phyloP scores from a whole-genome alignment of 352 stramenopile species.

The Phytophthora hibernalis region DNA sequence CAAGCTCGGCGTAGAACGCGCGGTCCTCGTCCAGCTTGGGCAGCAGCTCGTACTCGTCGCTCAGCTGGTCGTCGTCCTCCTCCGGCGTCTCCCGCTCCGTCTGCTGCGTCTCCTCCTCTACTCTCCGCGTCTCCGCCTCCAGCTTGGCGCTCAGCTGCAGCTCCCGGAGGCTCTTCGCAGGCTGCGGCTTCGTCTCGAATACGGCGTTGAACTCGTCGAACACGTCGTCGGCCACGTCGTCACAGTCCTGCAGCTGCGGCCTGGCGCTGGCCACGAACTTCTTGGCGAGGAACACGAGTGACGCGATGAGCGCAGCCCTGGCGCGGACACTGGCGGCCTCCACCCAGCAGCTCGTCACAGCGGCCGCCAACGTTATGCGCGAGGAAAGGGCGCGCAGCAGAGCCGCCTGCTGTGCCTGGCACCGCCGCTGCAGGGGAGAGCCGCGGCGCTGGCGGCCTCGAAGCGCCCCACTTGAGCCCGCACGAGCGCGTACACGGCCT shows the following conservation, averaged over 20 bases:
- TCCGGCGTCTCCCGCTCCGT: slow-evolving; percentile 13
- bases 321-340: slow-evolving; percentile 28
- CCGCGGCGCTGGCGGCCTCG: slow-evolving; percentile 15
- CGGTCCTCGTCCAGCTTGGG: slow-evolving; percentile 40
- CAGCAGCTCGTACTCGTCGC: slow-evolving; percentile 48
- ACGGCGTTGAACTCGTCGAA: slow-evolving; percentile 45
- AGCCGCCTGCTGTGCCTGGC: slow-evolving; percentile 38
- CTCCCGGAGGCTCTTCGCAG: slow-evolving; percentile 29
- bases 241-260: slow-evolving; percentile 13
- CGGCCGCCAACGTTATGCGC: slow-evolving; percentile 30
- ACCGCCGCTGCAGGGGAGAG: slow-evolving; percentile 34
- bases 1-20: slow-evolving; percentile 41
- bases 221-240: slow-evolving; percentile 35
- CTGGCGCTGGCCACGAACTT: slow-evolving; percentile 32
- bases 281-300: slow-evolving; percentile 42
- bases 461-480: slow-evolving; percentile 28
- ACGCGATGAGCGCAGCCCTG: slow-evolving; percentile 34
- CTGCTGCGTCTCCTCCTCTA: background rate
- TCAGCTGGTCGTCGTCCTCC: slow-evolving; percentile 26
- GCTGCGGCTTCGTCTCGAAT: slow-evolving; percentile 27
- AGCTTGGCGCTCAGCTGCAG: slow-evolving; percentile 21
- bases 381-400: slow-evolving; percentile 33
- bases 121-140: slow-evolving; percentile 9
- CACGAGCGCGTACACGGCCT: slow-evolving; percentile 37
- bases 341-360: slow-evolving; percentile 32